A percentile compares a stretch with the other conserved stretches of the same genome.
These are phyloP conservation scores for Nyctanthes arbortristis DNA, from an alignment of 257 asterid genomes.

Conservation along the genomic window DNA sequence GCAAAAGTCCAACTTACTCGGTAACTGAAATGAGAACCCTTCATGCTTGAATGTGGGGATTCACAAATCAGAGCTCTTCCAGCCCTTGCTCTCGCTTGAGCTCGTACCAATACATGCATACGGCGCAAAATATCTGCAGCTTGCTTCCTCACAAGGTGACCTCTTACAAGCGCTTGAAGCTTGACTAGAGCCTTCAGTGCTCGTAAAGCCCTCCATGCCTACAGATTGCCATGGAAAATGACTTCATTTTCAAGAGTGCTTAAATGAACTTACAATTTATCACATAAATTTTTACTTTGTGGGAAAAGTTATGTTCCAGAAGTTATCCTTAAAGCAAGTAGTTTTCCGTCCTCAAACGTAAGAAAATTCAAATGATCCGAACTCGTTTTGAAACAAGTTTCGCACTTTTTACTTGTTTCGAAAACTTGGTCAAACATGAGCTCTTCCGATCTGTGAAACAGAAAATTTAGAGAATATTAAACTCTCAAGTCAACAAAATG, in stretches of 20 bases:
- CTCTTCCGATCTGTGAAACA: too few relatives aligned
- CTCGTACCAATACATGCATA: slow-evolving; percentile 59
- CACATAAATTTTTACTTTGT: too few relatives aligned
- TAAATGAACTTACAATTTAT: too few relatives aligned
- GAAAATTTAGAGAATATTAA: neutral
- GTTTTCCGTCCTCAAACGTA: neutral
- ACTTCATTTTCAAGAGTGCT: too few relatives aligned
- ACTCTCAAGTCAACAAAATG: neutral
- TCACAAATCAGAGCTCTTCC: slow-evolving; percentile 47
- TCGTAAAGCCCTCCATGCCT: slow-evolving; percentile 84
- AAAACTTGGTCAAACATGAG: too few relatives aligned
- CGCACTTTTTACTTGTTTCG: neutral
- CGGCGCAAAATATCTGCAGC: slow-evolving; percentile 56
- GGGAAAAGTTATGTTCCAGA: too few relatives aligned
- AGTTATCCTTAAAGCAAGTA: neutral
- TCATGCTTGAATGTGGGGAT: slow-evolving; percentile 57
- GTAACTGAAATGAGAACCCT: slow-evolving; percentile 48
- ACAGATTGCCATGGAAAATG: too few relatives aligned
- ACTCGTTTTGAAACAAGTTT: too few relatives aligned
- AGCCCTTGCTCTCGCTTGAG: slow-evolving; percentile 63
- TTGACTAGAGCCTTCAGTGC: slow-evolving; percentile 83
- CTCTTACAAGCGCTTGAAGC: slow-evolving; percentile 91
- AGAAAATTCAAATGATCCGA: neutral
- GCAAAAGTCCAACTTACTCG: slow-evolving; percentile 35
- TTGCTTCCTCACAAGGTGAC: slow-evolving; percentile 71